A percentile compares a stretch with the other conserved stretches of the same genome.
Evolutionary conservation across 768 basidiomycete species (phyloP).

Genomic region (Tephrocybe sp.): DNA sequence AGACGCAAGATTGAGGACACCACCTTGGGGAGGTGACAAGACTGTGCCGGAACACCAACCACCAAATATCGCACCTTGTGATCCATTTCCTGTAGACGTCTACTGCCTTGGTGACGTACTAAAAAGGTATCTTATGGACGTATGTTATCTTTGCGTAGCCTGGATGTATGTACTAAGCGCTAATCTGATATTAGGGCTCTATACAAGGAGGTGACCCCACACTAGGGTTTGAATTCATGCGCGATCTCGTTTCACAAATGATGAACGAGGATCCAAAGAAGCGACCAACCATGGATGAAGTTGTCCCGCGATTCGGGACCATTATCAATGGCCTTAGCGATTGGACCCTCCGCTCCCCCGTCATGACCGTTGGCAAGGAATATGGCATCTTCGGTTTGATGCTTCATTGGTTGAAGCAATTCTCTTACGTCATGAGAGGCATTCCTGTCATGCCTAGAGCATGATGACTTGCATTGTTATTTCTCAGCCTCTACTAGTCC

Average conservation of each 20-base stretch:
- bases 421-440: not conserved
- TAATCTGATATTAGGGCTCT: not conserved
- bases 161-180: not conserved
- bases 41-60: constrained; percentile 32
- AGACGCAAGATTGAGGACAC: constrained; percentile 21
- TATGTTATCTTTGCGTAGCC: not conserved
- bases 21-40: constrained; percentile 37
- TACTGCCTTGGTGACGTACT: constrained; percentile 33
- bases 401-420: constrained; percentile 11
- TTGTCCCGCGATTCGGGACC: constrained; percentile 27
- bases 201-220: not conserved
- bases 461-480: not conserved
- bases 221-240: constrained; percentile 27
- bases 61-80: constrained; percentile 14
- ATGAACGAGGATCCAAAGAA: constrained; percentile 27
- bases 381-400: not conserved
- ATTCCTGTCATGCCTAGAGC: constrained; percentile 7
- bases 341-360: constrained; percentile 30
- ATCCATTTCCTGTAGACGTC: constrained; percentile 34
- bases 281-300: constrained; percentile 34
- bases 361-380: constrained; percentile 3
- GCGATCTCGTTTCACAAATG: constrained; percentile 31
- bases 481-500: too few relatives aligned
- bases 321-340: constrained; percentile 21
- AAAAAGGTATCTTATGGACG: constrained; percentile 9